phyloP scores from a whole-genome alignment of 495 filamentous ascomycete species.

The Aspergillus steynii region DNA sequence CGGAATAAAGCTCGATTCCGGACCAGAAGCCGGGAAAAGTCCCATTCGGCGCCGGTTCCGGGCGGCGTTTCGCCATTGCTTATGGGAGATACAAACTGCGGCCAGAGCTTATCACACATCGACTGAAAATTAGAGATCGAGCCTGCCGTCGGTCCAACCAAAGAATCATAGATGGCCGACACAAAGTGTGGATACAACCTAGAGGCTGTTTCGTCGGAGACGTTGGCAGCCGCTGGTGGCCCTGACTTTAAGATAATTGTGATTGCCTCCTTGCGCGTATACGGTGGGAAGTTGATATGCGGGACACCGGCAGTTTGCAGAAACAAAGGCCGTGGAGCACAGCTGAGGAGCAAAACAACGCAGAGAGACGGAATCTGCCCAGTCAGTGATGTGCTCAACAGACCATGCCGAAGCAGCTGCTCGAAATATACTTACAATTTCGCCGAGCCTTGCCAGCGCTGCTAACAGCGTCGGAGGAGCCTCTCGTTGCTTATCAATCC shows the following conservation, averaged over 20 bases:
- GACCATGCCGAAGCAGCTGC: background rate
- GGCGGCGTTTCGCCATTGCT: constrained; percentile 36
- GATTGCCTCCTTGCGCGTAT: constrained; percentile 77
- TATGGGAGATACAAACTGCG: constrained; percentile 64
- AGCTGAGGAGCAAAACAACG: constrained; percentile 73
- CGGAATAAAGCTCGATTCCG: constrained; percentile 73
- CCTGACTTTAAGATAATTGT: constrained; percentile 62
- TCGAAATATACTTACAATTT: constrained; percentile 57
- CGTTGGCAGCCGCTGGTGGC: constrained; percentile 31
- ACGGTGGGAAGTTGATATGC: constrained; percentile 81
- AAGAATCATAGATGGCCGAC: constrained; percentile 40
- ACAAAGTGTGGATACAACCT: constrained; percentile 47
- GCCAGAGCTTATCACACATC: constrained; percentile 69
- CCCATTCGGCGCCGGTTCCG: constrained; percentile 56
- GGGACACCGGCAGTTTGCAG: constrained; percentile 72
- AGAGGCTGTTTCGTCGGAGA: constrained; percentile 30
- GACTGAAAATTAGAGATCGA: constrained; percentile 45
- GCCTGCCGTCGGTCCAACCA: constrained; percentile 44
- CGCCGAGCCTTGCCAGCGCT: constrained; percentile 75
- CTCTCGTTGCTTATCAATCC: constrained; percentile 86
- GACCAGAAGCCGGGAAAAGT: constrained; percentile 81
- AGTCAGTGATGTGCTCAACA: constrained; percentile 18
- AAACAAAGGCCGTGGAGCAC: constrained; percentile 64
- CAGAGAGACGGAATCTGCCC: constrained; percentile 76
- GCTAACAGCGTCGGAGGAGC: constrained; percentile 76